phyloP scores from a whole-genome alignment of 1,284 basidiomycete species.

The Macrocystidia cucumis region DNA sequence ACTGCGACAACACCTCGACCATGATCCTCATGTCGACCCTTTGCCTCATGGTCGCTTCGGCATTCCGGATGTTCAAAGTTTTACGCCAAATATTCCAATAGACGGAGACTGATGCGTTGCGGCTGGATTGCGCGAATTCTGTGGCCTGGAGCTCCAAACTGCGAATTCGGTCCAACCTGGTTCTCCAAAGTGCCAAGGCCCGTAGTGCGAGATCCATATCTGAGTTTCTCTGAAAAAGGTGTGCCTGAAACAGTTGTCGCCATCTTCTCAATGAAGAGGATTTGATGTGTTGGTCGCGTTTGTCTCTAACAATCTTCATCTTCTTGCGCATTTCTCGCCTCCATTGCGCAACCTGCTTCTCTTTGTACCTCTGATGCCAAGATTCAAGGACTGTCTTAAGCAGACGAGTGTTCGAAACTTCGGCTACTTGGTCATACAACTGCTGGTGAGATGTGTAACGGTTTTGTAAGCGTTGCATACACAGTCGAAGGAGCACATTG shows the following conservation, averaged over 20 bases:
- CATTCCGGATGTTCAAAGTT: conserved; percentile 30
- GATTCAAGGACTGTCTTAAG: conserved; percentile 30
- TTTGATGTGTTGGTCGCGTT: conserved; percentile 37
- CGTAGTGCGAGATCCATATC: conserved; percentile 31
- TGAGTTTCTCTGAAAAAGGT: conserved; percentile 41
- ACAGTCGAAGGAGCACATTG: conserved; percentile 47
- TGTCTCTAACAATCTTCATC: conserved; percentile 54
- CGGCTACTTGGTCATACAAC: conserved; percentile 29
- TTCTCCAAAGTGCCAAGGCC: conserved; percentile 45
- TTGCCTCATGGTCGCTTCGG: conserved; percentile 34
- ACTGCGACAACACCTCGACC: conserved; percentile 36
- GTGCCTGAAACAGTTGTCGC: conserved; percentile 45
- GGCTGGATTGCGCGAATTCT: conserved; percentile 27
- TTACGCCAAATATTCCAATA: conserved; percentile 52
- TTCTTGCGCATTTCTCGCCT: conserved; percentile 57
- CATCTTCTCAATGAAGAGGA: conserved; percentile 55
- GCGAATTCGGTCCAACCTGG: conserved; percentile 28
- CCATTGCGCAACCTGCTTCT: conserved; percentile 49
- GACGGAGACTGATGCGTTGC: conserved; percentile 26
- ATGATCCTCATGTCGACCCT: conserved; percentile 39
- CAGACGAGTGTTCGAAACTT: conserved; percentile 31
- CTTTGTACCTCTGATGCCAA: conserved; percentile 45
- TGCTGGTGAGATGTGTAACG: conserved; percentile 27
- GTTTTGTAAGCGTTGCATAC: conserved; percentile 50
- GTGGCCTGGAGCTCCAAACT: conserved; percentile 41